These are phyloP conservation scores for Pythium folliculosum DNA, from an alignment of 352 stramenopile species.

Conservation along the genomic window DNA sequence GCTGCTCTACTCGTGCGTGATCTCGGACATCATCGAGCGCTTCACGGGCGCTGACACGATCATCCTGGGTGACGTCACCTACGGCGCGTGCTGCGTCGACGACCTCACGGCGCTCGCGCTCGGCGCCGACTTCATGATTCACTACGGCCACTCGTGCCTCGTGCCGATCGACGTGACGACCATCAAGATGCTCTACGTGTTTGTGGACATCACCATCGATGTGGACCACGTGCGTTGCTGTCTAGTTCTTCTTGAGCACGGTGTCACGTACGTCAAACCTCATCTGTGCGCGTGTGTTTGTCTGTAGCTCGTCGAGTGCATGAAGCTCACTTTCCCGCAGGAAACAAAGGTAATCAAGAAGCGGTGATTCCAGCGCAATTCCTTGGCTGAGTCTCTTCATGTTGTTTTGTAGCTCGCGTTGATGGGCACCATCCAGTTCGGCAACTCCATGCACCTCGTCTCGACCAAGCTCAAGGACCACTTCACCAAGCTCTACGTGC, in stretches of 20 bases:
- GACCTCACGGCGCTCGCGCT: conserved; percentile 96
- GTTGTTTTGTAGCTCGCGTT: conserved; percentile 71
- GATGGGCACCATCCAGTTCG: conserved; percentile 97
- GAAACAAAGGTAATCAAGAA: conserved; percentile 58
- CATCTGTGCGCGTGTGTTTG: neutral
- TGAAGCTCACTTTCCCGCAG: conserved; percentile 89
- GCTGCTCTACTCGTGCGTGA: conserved; percentile 96
- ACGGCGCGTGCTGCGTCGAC: conserved; percentile 99
- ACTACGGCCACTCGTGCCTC: conserved; percentile 99
- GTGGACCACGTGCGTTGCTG: conserved; percentile 85
- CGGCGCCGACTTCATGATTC: conserved; percentile 97
- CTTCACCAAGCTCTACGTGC: conserved; percentile 84
- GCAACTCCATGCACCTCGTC: conserved; percentile 88
- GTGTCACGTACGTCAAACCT: no score
- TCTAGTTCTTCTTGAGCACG: neutral
- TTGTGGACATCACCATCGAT: conserved; percentile 99
- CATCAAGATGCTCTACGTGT: conserved; percentile 98
- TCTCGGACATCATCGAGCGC: conserved; percentile 98
- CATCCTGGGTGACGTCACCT: conserved; percentile 98
- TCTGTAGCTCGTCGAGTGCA: conserved; percentile 91
- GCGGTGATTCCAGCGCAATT: neutral
- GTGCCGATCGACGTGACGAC: conserved; percentile 96
- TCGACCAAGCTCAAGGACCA: conserved; percentile 70
- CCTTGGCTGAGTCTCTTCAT: neutral
- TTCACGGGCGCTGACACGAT: conserved; percentile 92